A percentile compares a stretch with the other conserved stretches of the same genome.
Conservation (phyloP, 1,284 basidiomycete genomes). For the Sparassis latifolia region DNA sequence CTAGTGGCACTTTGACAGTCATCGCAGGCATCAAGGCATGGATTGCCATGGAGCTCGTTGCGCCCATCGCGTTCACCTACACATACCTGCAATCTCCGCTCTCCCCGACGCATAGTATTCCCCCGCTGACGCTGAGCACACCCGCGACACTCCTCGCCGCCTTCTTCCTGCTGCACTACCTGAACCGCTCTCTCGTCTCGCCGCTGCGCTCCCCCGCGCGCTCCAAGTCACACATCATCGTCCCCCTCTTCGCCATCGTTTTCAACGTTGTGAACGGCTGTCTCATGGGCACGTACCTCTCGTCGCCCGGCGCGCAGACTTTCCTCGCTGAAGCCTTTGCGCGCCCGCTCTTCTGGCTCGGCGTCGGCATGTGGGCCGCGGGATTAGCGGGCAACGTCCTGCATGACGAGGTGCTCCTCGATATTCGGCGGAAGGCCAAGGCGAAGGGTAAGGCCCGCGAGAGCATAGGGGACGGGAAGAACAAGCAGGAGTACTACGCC, state of each 20-base stretch:
- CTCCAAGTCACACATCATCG: constrained; percentile 67
- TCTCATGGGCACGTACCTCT: constrained; percentile 64
- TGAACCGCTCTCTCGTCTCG: constrained; percentile 77
- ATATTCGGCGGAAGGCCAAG: constrained; percentile 49
- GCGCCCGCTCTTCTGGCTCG: constrained; percentile 52
- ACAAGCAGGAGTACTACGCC: constrained; percentile 52
- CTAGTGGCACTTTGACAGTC: neutral
- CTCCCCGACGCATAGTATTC: constrained; percentile 18
- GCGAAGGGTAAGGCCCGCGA: constrained; percentile 29
- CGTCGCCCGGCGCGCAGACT: constrained; percentile 41
- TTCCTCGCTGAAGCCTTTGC: constrained; percentile 32
- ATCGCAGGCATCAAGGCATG: constrained; percentile 51
- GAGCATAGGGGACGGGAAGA: constrained; percentile 13
- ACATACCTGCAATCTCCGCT: constrained; percentile 44
- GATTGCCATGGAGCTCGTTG: constrained; percentile 83
- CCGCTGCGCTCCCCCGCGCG: constrained; percentile 81
- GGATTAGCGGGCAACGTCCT: constrained; percentile 78
- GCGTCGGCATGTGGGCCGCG: constrained; percentile 56
- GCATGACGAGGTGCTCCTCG: constrained; percentile 85
- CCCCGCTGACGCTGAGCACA: constrained; percentile 24
- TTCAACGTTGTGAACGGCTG: constrained; percentile 78
- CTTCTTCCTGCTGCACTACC: constrained; percentile 74
- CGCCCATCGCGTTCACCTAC: constrained; percentile 56
- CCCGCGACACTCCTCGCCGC: constrained; percentile 50
- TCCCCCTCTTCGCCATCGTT: constrained; percentile 48